phyloP scores from a whole-genome alignment of 2,329 filamentous ascomycete species.

The Trichophyton benhamiae region DNA sequence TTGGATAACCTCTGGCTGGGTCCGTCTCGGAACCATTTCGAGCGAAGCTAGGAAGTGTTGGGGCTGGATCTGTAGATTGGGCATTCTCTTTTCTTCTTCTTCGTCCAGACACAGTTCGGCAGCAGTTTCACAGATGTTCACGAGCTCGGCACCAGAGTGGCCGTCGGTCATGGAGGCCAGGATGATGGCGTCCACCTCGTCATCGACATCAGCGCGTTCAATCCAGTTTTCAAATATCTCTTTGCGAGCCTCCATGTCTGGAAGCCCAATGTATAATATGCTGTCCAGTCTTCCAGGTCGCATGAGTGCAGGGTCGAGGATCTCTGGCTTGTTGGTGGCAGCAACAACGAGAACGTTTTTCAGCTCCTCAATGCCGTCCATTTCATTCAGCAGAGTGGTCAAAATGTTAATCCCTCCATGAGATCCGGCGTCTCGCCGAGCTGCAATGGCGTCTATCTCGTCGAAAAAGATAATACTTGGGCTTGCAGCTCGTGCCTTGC shows the following conservation, averaged over 20 bases:
- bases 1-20: constrained; percentile 47
- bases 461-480: constrained; percentile 96
- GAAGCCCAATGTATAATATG: constrained; percentile 74
- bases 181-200: constrained; percentile 52
- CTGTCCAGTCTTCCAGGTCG: constrained; percentile 76
- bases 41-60: constrained; percentile 36
- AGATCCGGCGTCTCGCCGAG: constrained; percentile 40
- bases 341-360: constrained; percentile 77
- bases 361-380: constrained; percentile 84
- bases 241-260: constrained; percentile 57
- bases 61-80: constrained; percentile 26
- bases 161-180: constrained; percentile 58
- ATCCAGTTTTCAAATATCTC: constrained; percentile 64
- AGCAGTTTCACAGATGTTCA: constrained; percentile 44
- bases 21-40: constrained; percentile 41
- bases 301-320: constrained; percentile 73
- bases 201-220: constrained; percentile 45
- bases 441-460: constrained; percentile 79
- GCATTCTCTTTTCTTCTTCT: constrained; percentile 29
- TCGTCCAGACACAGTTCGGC: constrained; percentile 42
- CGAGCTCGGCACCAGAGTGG: constrained; percentile 76
- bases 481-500: constrained; percentile 68
- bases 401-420: constrained; percentile 62
- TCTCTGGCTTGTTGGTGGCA: constrained; percentile 81
- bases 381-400: constrained; percentile 80